Evolutionary conservation across 441 rosid genomes (phyloP).

Genomic region (Rhodomyrtus psidioides): DNA sequence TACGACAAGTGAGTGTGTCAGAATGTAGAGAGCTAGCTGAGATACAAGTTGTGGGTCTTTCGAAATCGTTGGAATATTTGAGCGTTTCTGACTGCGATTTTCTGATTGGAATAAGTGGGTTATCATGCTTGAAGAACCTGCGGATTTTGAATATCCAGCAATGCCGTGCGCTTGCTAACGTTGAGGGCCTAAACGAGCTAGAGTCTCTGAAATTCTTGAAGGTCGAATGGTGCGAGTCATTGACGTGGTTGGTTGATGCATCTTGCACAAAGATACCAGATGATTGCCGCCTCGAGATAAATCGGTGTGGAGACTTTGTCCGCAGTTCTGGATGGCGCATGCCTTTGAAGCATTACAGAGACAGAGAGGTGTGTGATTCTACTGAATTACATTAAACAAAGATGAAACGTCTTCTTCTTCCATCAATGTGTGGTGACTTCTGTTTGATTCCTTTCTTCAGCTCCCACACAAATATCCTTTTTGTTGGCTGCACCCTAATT

Average conservation of each 20-base stretch:
- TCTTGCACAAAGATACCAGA: background rate
- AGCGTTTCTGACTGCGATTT: fast-evolving
- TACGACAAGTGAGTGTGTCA: fast-evolving
- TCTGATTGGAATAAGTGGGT: background rate
- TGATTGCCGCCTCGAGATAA: fast-evolving
- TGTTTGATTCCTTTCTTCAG: background rate
- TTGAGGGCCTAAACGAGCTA: background rate
- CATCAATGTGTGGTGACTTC: background rate
- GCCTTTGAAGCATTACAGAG: background rate
- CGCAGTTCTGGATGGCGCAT: fast-evolving
- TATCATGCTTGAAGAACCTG: background rate
- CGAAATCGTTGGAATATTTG: background rate
- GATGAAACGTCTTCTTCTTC: background rate
- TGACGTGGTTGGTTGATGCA: background rate
- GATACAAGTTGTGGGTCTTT: background rate
- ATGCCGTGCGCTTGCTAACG: background rate
- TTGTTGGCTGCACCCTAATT: background rate
- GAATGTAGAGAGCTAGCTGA: background rate
- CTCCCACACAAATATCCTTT: fast-evolving
- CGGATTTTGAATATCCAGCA: fast-evolving
- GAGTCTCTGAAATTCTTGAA: background rate
- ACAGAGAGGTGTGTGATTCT: background rate
- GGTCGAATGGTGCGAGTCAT: fast-evolving
- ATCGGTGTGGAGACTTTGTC: fast-evolving
- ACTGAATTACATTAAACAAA: background rate